phyloP scores from a whole-genome alignment of 2,329 filamentous ascomycete genomes.

The Trichoderma sp. region DNA sequence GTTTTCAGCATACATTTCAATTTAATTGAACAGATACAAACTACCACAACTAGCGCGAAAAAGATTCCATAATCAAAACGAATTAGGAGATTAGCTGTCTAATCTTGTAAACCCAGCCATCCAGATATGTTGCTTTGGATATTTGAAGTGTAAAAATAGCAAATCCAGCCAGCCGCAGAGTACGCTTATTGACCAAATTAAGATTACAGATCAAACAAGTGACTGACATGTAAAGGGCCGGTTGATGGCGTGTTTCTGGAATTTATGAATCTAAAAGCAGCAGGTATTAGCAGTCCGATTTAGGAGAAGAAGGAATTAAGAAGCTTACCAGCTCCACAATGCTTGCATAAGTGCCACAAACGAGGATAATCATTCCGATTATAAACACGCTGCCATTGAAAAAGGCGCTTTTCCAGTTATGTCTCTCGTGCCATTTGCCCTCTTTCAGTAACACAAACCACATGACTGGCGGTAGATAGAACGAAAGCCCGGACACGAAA shows the following conservation, averaged over 20 bases:
- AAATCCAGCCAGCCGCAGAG: neutral
- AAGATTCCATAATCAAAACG: neutral
- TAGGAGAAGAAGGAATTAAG: too few species aligned
- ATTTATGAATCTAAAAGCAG: neutral
- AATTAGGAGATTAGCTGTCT: neutral
- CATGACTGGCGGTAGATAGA: slow-evolving; percentile 47
- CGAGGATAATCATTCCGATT: slow-evolving; percentile 35
- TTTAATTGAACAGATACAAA: neutral
- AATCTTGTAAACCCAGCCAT: neutral
- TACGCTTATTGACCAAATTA: neutral
- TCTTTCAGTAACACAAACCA: slow-evolving; percentile 45
- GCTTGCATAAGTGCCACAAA: slow-evolving; percentile 37
- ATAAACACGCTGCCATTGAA: slow-evolving; percentile 36
- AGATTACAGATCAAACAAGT: neutral
- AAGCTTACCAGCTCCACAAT: slow-evolving; percentile 37
- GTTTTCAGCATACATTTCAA: neutral
- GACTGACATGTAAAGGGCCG: slow-evolving; percentile 14
- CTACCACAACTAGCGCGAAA: neutral
- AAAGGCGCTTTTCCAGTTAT: slow-evolving; percentile 34
- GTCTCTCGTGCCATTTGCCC: slow-evolving; percentile 34
- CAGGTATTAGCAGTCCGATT: neutral
- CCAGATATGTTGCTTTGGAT: neutral
- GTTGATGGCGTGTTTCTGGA: neutral
- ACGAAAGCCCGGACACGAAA: slow-evolving; percentile 48
- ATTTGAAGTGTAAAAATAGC: neutral